These are phyloP conservation scores for Colletotrichum phormii DNA, from an alignment of 2,329 filamentous ascomycete species.

Conservation along the genomic window DNA sequence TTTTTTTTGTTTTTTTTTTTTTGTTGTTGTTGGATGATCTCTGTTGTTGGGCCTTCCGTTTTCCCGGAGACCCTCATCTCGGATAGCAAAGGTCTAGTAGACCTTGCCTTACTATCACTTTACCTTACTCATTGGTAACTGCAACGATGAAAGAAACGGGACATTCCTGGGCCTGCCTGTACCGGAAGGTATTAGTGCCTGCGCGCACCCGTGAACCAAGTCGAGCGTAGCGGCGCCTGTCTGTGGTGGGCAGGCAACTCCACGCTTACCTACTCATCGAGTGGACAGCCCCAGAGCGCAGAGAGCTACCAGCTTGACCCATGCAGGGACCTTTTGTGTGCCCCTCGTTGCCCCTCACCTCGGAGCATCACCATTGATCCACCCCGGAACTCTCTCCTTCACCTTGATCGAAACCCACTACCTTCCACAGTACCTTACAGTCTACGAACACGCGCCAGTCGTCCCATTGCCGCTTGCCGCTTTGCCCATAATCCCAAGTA, in stretches of 20 bases:
- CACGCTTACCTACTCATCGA: slow-evolving; percentile 11
- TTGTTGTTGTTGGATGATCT: background rate
- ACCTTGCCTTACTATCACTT: background rate
- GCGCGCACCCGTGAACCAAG: background rate
- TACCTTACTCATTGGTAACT: background rate
- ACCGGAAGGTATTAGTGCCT: slow-evolving; percentile 17
- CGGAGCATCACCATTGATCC: slow-evolving; percentile 28
- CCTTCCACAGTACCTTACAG: background rate
- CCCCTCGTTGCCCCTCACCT: slow-evolving; percentile 37
- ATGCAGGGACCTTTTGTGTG: slow-evolving; percentile 38
- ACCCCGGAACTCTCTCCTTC: slow-evolving; percentile 23
- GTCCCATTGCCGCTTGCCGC: slow-evolving; percentile 31
- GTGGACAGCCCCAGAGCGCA: background rate
- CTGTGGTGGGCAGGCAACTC: background rate
- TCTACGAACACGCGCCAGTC: slow-evolving; percentile 2
- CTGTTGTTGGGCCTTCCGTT: background rate
- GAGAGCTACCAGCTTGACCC: slow-evolving; percentile 27
- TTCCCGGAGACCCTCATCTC: background rate
- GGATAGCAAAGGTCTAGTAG: slow-evolving; percentile 4
- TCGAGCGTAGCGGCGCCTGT: background rate
- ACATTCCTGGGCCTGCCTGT: background rate
- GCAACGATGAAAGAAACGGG: background rate
- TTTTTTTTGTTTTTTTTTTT: too few relatives aligned
- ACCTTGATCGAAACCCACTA: background rate
- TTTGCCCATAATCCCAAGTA: slow-evolving; percentile 22